A percentile compares a stretch with the other conserved stretches of the same genome.
Evolutionary conservation across 75 land plant species (phyloP).

Genomic region (Sequoiadendron giganteum): DNA sequence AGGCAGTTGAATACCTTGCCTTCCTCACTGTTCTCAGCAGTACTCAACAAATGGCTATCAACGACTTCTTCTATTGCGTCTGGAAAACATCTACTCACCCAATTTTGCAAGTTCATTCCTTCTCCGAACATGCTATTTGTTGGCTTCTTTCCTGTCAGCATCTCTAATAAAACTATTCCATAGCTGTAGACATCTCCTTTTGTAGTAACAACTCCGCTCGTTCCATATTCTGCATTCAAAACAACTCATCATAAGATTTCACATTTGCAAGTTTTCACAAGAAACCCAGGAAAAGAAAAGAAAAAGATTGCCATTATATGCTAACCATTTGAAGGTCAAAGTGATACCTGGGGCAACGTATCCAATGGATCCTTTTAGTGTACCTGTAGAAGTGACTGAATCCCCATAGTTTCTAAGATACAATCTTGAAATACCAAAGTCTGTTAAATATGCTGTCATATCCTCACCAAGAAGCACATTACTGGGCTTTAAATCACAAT

Average conservation of each 20-base stretch:
- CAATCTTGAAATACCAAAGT: constrained; percentile 19
- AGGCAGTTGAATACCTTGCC: background rate
- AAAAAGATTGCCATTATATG: too few species aligned
- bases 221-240: background rate
- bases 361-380: background rate
- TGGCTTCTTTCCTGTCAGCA: background rate
- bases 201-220: background rate
- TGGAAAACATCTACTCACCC: constrained; percentile 12
- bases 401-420: background rate
- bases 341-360: constrained; percentile 5
- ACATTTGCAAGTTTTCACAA: too few species aligned
- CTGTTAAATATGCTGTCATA: constrained; percentile 19
- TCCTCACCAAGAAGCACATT: constrained; percentile 26
- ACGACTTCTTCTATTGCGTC: background rate
- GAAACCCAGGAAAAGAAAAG: too few species aligned
- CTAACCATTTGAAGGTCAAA: too few species aligned
- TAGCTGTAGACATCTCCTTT: constrained; percentile 11
- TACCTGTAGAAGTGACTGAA: background rate
- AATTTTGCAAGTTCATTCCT: constrained; percentile 1
- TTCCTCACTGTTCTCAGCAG: background rate
- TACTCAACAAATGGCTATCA: background rate
- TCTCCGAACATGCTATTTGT: background rate
- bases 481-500: constrained; percentile 26
- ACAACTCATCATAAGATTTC: too few species aligned
- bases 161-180: background rate